A percentile compares a stretch with the other conserved stretches of the same genome.
Conservation (phyloP, 306 rosid genomes). For the Hippophae rhamnoides region DNA sequence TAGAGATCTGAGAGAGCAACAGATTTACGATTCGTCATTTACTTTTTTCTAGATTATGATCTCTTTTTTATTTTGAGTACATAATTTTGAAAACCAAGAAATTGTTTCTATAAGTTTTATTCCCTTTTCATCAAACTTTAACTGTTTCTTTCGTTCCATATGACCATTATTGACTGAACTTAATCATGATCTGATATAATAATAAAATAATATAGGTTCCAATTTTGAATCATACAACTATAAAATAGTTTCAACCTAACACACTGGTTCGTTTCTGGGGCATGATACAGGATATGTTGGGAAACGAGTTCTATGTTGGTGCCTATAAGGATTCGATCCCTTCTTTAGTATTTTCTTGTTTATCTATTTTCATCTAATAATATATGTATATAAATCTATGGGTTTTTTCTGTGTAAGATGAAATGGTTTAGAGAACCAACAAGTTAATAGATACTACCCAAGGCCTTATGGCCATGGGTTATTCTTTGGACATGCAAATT, state of each 20-base stretch:
- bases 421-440: slow-evolving; percentile 74
- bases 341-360: slow-evolving; percentile 6
- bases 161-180: too few species aligned
- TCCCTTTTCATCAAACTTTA: too few species aligned
- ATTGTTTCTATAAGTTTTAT: too few species aligned
- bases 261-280: slow-evolving; percentile 76
- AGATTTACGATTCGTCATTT: too few species aligned
- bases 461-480: slow-evolving; percentile 26
- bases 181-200: too few species aligned
- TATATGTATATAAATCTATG: background rate
- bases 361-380: background rate
- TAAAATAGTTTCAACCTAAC: slow-evolving; percentile 45
- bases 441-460: slow-evolving; percentile 58
- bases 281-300: slow-evolving; percentile 88
- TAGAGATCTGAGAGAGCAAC: too few species aligned
- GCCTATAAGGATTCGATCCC: slow-evolving; percentile 48
- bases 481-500: slow-evolving; percentile 33
- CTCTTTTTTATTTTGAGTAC: too few species aligned
- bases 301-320: slow-evolving; percentile 79
- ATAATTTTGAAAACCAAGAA: too few species aligned
- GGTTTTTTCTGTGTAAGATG: slow-evolving; percentile 42
- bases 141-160: too few species aligned
- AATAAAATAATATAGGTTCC: too few species aligned
- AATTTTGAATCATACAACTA: background rate
- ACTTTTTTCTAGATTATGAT: too few species aligned